Conservation (phyloP, 768 basidiomycete genomes). For the Leccinum variicolor region DNA sequence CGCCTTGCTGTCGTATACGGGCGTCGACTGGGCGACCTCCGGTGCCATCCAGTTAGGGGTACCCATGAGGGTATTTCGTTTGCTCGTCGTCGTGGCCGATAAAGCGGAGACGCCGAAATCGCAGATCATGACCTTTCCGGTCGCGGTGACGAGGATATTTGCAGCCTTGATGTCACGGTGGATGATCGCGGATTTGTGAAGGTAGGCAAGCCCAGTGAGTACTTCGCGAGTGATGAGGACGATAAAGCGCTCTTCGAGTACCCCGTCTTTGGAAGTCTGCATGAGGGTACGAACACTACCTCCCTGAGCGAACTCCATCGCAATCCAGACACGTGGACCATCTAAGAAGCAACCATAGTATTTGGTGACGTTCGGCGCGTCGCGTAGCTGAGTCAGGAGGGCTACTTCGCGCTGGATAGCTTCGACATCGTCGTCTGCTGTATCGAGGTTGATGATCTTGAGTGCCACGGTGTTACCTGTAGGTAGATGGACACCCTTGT, state of each 20-base stretch:
- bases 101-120: constrained; percentile 98
- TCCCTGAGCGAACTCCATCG: constrained; percentile 96
- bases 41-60: constrained; percentile 99
- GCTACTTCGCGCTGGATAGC: constrained; percentile 97
- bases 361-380: constrained; percentile 87
- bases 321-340: constrained; percentile 97
- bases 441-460: constrained; percentile 99
- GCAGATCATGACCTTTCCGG: constrained; percentile 91
- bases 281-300: constrained; percentile 92
- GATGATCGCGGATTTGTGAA: constrained; percentile 92
- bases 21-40: constrained; percentile 85
- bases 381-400: constrained; percentile 83
- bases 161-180: constrained; percentile 98
- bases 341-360: constrained; percentile 97
- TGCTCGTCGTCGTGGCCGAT: constrained; percentile 77
- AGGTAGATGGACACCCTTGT: constrained; percentile 81
- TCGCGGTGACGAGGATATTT: constrained; percentile 86
- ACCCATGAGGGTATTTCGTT: constrained; percentile 94
- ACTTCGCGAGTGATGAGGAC: constrained; percentile 88
- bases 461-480: constrained; percentile 90
- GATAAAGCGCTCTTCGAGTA: constrained; percentile 87
- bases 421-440: constrained; percentile 91
- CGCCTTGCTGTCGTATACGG: constrained; percentile 95
- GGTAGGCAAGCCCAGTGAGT: constrained; percentile 79
- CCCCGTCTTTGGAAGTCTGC: constrained; percentile 74